These are phyloP conservation scores for Penicillium desertorum DNA, from an alignment of 495 filamentous ascomycete species.

Conservation along the genomic window DNA sequence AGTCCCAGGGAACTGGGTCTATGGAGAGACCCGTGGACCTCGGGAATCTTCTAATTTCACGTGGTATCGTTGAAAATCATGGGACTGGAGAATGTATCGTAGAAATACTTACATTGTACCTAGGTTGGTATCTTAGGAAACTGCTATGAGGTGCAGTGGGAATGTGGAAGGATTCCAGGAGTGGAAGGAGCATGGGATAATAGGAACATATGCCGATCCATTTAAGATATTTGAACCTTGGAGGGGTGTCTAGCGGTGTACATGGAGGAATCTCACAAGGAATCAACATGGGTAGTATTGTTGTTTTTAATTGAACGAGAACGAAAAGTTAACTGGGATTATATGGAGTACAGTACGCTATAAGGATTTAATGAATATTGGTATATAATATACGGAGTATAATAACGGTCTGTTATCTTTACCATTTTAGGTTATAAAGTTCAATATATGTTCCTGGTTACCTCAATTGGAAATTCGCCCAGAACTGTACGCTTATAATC, in stretches of 20 bases:
- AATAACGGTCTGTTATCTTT: not conserved
- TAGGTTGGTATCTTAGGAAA: not conserved
- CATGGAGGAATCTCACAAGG: not conserved
- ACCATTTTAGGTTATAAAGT: not conserved
- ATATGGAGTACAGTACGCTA: too few species aligned
- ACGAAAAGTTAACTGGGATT: not conserved
- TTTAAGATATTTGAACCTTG: not conserved
- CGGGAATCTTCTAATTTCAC: constrained; percentile 14
- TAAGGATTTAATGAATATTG: not conserved
- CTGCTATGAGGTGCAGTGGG: not conserved
- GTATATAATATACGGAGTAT: not conserved
- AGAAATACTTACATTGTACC: not conserved
- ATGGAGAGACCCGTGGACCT: not conserved
- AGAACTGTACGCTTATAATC: not conserved
- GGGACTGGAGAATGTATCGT: not conserved
- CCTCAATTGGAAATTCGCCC: not conserved
- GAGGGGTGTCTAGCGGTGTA: constrained; percentile 3
- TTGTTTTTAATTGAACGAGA: not conserved
- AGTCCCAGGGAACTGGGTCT: constrained; percentile 24
- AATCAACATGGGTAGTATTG: not conserved
- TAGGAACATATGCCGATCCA: not conserved
- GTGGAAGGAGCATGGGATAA: not conserved
- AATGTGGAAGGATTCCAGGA: not conserved
- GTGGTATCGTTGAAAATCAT: constrained; percentile 17
- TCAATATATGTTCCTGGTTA: constrained; percentile 6